These are phyloP conservation scores for Fomitopsis betulina DNA, from an alignment of 1,284 basidiomycete species.

Conservation along the genomic window DNA sequence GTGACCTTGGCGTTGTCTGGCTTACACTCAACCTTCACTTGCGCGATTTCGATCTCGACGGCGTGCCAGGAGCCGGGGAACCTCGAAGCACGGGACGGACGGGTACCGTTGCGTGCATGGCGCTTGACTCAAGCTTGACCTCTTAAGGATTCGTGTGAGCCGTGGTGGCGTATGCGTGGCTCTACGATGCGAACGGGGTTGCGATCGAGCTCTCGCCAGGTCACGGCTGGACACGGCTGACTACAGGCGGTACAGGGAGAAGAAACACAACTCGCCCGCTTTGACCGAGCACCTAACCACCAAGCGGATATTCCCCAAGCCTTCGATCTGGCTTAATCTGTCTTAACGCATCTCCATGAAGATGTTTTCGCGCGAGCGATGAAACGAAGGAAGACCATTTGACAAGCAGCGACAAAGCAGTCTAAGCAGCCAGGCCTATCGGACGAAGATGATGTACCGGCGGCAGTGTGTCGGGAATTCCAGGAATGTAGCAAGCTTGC, in stretches of 20 bases:
- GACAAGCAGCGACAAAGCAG: too few relatives aligned
- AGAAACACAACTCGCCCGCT: too few relatives aligned
- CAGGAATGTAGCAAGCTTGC: too few relatives aligned
- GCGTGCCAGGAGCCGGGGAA: neutral
- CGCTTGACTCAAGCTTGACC: neutral
- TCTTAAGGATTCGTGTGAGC: slow-evolving; percentile 4
- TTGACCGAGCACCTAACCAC: too few relatives aligned
- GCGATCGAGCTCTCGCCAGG: neutral
- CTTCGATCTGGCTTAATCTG: too few relatives aligned
- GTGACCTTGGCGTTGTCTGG: neutral
- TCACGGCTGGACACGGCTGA: neutral
- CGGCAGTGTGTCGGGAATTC: too few relatives aligned
- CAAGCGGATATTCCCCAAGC: too few relatives aligned
- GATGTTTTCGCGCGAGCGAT: too few relatives aligned
- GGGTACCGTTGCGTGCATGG: slow-evolving; percentile 6
- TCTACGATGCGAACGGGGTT: neutral
- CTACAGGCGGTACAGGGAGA: neutral
- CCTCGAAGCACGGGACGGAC: neutral
- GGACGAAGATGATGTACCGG: too few relatives aligned
- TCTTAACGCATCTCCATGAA: too few relatives aligned
- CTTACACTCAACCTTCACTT: neutral
- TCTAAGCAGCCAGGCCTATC: too few relatives aligned
- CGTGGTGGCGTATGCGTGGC: neutral
- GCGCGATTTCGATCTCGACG: neutral
- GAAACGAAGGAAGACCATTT: too few relatives aligned